Conservation (phyloP, 345 rosid species). For the thale cress (Arabidopsis thaliana) region DNA sequence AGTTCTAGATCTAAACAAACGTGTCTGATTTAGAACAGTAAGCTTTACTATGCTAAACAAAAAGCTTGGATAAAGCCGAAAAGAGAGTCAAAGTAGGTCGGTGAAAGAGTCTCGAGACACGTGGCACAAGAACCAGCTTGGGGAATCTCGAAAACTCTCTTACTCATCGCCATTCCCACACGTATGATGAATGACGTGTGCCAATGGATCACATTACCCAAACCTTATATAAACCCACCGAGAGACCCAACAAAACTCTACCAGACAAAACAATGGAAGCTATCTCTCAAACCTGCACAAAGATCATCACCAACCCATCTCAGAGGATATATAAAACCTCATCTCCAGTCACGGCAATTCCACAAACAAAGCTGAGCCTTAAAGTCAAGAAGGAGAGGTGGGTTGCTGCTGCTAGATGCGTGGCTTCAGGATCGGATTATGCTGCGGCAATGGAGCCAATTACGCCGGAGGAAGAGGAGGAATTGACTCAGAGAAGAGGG, state of each 20-base stretch:
- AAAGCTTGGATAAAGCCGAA: slow-evolving; percentile 7
- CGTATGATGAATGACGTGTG: slow-evolving; percentile 36
- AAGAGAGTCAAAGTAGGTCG: slow-evolving; percentile 32
- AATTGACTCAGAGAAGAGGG: slow-evolving; percentile 49
- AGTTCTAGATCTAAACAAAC: slow-evolving; percentile 20
- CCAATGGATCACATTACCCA: slow-evolving; percentile 22
- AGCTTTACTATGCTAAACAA: neutral
- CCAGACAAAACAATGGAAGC: slow-evolving; percentile 30
- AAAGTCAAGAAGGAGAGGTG: slow-evolving; percentile 8
- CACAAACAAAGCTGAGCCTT: slow-evolving; percentile 12
- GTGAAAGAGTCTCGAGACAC: slow-evolving; percentile 22
- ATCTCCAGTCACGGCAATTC: neutral
- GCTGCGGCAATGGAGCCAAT: slow-evolving; percentile 44
- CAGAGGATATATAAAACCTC: slow-evolving; percentile 16
- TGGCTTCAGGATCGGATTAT: slow-evolving; percentile 36
- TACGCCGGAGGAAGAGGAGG: slow-evolving; percentile 49
- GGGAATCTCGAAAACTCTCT: slow-evolving; percentile 37
- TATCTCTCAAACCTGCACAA: slow-evolving; percentile 32
- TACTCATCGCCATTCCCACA: slow-evolving; percentile 33
- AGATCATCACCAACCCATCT: slow-evolving; percentile 31
- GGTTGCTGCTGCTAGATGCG: slow-evolving; percentile 36
- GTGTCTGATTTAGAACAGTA: slow-evolving; percentile 30
- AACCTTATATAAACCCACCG: slow-evolving; percentile 33
- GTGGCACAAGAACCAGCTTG: slow-evolving; percentile 21
- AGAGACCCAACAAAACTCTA: slow-evolving; percentile 1